Base-by-base conservation (phyloP, 331 rosid species). In the Saraca asoca region DNA sequence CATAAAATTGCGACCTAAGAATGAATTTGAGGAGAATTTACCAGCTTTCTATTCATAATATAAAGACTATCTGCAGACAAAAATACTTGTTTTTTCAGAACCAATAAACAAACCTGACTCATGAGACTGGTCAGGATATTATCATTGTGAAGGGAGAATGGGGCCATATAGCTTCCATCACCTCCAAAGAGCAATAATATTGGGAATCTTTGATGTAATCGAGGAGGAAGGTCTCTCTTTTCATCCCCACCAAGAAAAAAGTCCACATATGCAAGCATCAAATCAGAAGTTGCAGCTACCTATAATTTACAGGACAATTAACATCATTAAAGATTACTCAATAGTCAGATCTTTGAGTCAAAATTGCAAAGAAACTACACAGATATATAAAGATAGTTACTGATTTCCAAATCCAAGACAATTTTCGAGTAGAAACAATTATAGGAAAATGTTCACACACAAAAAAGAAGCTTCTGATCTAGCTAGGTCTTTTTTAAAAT, bases 231-330 rank as follows among this genome's bases (percentile, higher is more conserved):
- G 84, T 94, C 99, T 81, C 99, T 88, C 88, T 91, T 94, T 64
- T 94, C 99, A 75, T 94, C 99, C 59, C 97, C 99, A 49, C 99
- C 99, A 57, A 94, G 96, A 79, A 88, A 94, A 82, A 94, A 90
- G 76, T 94, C 99, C 73, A 90, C 68, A 83, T 86, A 90, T 13
- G 89, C 97, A 48, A 90, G 93, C 97, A 94, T 94, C 81, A 94
- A 77, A 73, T 94, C 99, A 64, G 99, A 77, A 68, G 97, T 90
- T 77, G 99, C 96, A 64, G 91, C 91, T 6, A 94, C 96, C 99
- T 94, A 69, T 44, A 69, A 45, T 29, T n/a, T n/a, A n/a, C n/a
- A n/a, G n/a, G n/a, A n/a, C n/a, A n/a, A n/a, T n/a, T n/a, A n/a
- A n/a, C n/a, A n/a, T n/a, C n/a, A 70, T 68, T 49, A 58, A 41